Evolutionary conservation across 108 stramenopile species (phyloP), one percentile per base, ranked within the genome.

Genomic region (Nitzschia sp.): DNA sequence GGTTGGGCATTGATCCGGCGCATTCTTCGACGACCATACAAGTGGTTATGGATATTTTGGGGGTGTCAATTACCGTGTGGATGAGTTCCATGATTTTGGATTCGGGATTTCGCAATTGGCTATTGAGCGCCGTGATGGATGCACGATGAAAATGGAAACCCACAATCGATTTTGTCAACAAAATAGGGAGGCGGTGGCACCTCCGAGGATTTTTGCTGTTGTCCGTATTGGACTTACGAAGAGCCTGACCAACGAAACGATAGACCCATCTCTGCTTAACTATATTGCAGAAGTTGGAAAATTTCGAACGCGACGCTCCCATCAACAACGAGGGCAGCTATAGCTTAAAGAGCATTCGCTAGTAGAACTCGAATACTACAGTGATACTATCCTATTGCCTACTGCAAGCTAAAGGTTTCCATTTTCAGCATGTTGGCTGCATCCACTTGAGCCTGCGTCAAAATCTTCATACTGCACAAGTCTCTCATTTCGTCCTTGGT

Each of bases 31-130:
- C 96, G 8, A 86, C 91, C 31, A 94, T 97, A 66, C 96, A 97
- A 61, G 96, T 97, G 1, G 59, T 95, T 26, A 97, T 97, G 96
- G 96, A 97, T 72, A 97, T 97, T 71, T 63, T 88, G 29, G 96
- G 96, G 11, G 96, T 97, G 2, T 45, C 88, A 1, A 82, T 96
- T 17, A 93, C 92, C 19, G 91, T 93, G 31, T 28, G 51, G 24
- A 61, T 70, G 28, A 59, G 69, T 42, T 15, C 58, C 26, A 24
- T 62, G 15, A 27, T 77, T 29, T 29, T 77, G 56, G 69, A 70
- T 64, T 68, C 74, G 28, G 36, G 35, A 18, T 72, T 68, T 61
- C 49, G 4, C 11, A 4, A 19, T 51, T 51, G 13, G 21, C 49
- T 51, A 19, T n/a, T 19, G 5, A 51, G 49, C 21, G 13, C 49